phyloP scores from a whole-genome alignment of 2,329 filamentous ascomycete genomes.

The Fusarium sp. region DNA sequence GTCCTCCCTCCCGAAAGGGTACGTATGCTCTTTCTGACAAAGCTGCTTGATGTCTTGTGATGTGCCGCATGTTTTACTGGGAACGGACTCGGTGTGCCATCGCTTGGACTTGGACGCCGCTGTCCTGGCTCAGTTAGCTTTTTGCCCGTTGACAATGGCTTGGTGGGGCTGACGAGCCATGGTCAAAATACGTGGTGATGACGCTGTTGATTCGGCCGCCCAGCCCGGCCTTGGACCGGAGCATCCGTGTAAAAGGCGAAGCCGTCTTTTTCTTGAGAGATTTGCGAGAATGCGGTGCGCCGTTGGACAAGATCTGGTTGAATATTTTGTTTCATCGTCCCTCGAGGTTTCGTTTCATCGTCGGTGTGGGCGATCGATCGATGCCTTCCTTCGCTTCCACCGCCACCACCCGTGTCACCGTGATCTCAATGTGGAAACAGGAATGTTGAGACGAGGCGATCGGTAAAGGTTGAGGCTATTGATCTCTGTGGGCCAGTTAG shows the following conservation, averaged over 20 bases:
- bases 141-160: slow-evolving; percentile 17
- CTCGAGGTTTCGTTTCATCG: slow-evolving; percentile 4
- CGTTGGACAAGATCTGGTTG: not conserved
- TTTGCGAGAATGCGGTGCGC: not conserved
- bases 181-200: slow-evolving; percentile 31
- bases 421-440: slow-evolving; percentile 23
- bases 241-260: slow-evolving; percentile 25
- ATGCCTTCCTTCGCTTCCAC: slow-evolving; percentile 1
- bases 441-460: slow-evolving; percentile 12
- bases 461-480: slow-evolving; percentile 1
- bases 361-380: not conserved
- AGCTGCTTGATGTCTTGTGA: not conserved
- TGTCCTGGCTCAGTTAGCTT: slow-evolving; percentile 12
- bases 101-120: not conserved
- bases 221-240: not conserved
- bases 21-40: slow-evolving; percentile 54
- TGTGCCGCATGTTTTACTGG: not conserved
- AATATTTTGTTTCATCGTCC: not conserved
- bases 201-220: slow-evolving; percentile 28
- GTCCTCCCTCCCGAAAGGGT: slow-evolving; percentile 73
- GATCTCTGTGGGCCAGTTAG: slow-evolving; percentile 15
- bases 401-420: slow-evolving; percentile 22
- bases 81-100: not conserved
- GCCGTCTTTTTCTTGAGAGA: slow-evolving; percentile 4
- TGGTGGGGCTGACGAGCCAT: slow-evolving; percentile 25